Evolutionary conservation across 75 land plant genomes (phyloP).

Genomic region (Sequoia sempervirens): DNA sequence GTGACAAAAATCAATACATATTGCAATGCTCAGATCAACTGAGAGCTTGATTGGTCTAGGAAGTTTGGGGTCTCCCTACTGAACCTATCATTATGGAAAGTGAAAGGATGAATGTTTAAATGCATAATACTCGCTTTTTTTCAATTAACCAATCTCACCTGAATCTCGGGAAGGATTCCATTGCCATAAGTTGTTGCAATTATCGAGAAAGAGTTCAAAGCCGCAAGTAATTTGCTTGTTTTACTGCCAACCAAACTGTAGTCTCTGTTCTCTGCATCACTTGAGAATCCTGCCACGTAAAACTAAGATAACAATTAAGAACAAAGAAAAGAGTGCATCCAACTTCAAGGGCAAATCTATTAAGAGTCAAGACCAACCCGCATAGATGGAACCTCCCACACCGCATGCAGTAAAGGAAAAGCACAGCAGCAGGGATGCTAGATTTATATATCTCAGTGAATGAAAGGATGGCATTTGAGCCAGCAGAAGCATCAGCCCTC

Average conservation of each 20-base stretch:
- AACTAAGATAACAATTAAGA: background rate
- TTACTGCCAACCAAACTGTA: slow-evolving; percentile 48
- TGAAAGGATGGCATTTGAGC: slow-evolving; percentile 94
- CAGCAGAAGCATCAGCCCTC: slow-evolving; percentile 54
- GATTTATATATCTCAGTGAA: slow-evolving; percentile 77
- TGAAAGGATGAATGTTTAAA: background rate
- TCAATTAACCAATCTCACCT: slow-evolving; percentile 34
- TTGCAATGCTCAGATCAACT: too few relatives aligned
- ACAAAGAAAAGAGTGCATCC: background rate
- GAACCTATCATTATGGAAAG: too few relatives aligned
- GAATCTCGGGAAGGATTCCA: slow-evolving; percentile 91
- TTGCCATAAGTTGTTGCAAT: slow-evolving; percentile 81
- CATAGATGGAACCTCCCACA: slow-evolving; percentile 64
- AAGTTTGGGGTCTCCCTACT: too few relatives aligned
- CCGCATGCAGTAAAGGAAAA: slow-evolving; percentile 68
- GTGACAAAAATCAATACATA: too few relatives aligned
- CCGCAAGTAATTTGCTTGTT: slow-evolving; percentile 41
- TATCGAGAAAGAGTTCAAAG: slow-evolving; percentile 70
- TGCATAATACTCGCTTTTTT: background rate
- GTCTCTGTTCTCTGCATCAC: slow-evolving; percentile 36
- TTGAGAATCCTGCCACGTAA: slow-evolving; percentile 32
- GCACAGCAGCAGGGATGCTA: slow-evolving; percentile 56
- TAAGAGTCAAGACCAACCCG: slow-evolving; percentile 25
- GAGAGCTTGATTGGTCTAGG: too few relatives aligned
- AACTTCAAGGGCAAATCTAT: background rate